Conservation (phyloP, 345 rosid genomes). For the Salix suchowensis region DNA sequence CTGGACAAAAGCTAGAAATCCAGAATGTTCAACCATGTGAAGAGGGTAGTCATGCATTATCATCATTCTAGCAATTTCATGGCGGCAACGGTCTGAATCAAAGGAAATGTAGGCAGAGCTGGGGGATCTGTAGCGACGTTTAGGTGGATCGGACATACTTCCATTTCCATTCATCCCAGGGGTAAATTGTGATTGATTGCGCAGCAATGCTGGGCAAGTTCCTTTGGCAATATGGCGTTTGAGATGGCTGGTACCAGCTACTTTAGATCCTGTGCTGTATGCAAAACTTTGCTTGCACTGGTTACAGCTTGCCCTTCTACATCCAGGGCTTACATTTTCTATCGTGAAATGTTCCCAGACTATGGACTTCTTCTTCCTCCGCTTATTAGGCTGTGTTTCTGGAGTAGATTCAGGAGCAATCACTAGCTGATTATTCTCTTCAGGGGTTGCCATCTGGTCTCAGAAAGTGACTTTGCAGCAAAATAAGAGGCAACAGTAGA, state of each 20-base stretch:
- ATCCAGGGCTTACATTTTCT: slow-evolving; percentile 56
- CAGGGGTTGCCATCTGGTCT: background rate
- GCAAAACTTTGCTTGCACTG: slow-evolving; percentile 97
- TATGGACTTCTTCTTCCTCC: slow-evolving; percentile 82
- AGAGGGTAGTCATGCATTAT: slow-evolving; percentile 83
- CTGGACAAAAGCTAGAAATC: slow-evolving; percentile 64
- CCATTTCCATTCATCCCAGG: slow-evolving; percentile 43
- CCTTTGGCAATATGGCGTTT: slow-evolving; percentile 92
- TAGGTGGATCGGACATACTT: slow-evolving; percentile 39
- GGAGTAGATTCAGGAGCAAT: background rate
- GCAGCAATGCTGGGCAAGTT: slow-evolving; percentile 63
- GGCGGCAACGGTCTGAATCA: slow-evolving; percentile 72
- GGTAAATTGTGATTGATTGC: slow-evolving; percentile 39
- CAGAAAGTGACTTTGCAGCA: slow-evolving; percentile 6
- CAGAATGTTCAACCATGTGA: slow-evolving; percentile 87
- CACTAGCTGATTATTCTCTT: background rate
- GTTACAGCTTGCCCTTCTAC: slow-evolving; percentile 87
- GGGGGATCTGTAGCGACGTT: slow-evolving; percentile 66
- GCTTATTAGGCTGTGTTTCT: slow-evolving; percentile 23
- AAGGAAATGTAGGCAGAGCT: slow-evolving; percentile 42
- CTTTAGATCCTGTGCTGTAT: slow-evolving; percentile 90
- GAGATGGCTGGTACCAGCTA: slow-evolving; percentile 94
- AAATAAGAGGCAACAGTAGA: background rate
- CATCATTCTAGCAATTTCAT: slow-evolving; percentile 78
- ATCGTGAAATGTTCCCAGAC: slow-evolving; percentile 94